Conservation (phyloP, 176 grass and related monocot species). For the Avena insularis region DNA sequence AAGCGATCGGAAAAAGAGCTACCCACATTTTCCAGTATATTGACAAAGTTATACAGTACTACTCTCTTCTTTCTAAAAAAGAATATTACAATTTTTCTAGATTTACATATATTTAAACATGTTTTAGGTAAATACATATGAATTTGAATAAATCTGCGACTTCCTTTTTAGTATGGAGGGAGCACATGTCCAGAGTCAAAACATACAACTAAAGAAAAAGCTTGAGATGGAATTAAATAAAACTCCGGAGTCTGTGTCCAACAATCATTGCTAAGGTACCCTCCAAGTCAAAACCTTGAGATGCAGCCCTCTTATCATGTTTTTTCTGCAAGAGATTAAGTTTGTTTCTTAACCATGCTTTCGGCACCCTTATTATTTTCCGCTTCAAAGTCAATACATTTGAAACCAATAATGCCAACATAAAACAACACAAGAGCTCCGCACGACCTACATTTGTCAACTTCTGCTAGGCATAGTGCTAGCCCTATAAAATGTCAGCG, state of each 20-base stretch:
- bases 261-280: conserved; percentile 29
- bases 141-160: too few relatives aligned
- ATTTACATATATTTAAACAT: too few relatives aligned
- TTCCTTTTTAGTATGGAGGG: too few relatives aligned
- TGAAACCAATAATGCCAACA: conserved; percentile 31
- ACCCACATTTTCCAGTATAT: too few relatives aligned
- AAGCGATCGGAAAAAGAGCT: too few relatives aligned
- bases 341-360: conserved; percentile 4
- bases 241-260: neutral
- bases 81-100: too few relatives aligned
- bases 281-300: conserved; percentile 44
- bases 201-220: neutral
- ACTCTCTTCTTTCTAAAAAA: too few relatives aligned
- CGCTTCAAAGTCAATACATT: conserved; percentile 44
- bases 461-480: conserved; percentile 30
- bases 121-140: too few relatives aligned
- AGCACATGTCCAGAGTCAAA: neutral
- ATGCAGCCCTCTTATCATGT: neutral
- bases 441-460: conserved; percentile 51
- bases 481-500: conserved; percentile 48
- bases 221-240: neutral
- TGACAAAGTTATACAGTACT: too few relatives aligned
- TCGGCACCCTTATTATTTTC: neutral
- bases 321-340: neutral
- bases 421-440: neutral